Evolutionary conservation across 352 stramenopile genomes (phyloP).

Genomic region (Phytophthora sansomeana): DNA sequence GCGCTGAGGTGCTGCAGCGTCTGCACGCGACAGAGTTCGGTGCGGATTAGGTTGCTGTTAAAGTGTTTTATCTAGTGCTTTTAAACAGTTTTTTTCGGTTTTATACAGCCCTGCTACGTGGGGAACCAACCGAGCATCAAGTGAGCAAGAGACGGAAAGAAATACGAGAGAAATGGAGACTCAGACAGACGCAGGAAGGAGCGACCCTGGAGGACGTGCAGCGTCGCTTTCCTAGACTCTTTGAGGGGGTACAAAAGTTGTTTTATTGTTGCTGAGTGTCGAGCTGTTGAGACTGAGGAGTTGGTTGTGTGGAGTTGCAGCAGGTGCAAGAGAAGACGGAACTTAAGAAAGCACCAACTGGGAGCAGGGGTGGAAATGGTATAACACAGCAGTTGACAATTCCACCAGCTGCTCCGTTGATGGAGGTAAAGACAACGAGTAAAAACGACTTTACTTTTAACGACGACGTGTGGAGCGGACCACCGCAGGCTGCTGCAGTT

Average conservation of each 20-base stretch:
- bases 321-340: constrained; percentile 26
- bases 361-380: neutral
- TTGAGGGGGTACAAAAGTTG: constrained; percentile 38
- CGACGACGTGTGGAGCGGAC: constrained; percentile 26
- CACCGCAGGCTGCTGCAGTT: constrained; percentile 17
- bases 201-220: constrained; percentile 49
- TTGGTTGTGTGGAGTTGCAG: neutral
- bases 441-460: constrained; percentile 24
- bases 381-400: neutral
- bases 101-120: constrained; percentile 41
- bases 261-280: neutral
- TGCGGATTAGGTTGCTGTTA: constrained; percentile 27
- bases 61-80: neutral
- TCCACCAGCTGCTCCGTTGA: neutral
- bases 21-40: constrained; percentile 56
- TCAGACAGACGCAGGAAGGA: constrained; percentile 40
- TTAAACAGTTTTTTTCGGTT: neutral
- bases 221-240: constrained; percentile 51
- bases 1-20: constrained; percentile 44
- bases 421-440: neutral
- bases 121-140: constrained; percentile 4
- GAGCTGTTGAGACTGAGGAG: neutral
- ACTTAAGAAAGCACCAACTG: constrained; percentile 1
- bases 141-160: constrained; percentile 48
- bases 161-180: constrained; percentile 47